Conservation (phyloP, 1,284 basidiomycete species). For the Fomitopsis schrenkii region DNA sequence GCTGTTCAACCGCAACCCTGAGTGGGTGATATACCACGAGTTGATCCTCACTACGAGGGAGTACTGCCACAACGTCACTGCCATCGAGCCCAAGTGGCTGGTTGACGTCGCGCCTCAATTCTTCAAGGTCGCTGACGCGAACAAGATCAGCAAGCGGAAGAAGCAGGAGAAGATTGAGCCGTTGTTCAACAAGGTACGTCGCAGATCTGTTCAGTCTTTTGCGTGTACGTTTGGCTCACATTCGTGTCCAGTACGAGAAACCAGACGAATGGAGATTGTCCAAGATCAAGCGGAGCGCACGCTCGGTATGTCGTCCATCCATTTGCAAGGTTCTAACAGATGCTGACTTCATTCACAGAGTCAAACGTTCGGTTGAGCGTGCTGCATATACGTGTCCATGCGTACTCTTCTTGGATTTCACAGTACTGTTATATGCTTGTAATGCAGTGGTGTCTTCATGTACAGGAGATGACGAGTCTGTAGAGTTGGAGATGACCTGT, state of each 20-base stretch:
- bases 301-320: slow-evolving; percentile 54
- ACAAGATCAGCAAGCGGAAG: slow-evolving; percentile 97
- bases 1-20: slow-evolving; percentile 90
- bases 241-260: slow-evolving; percentile 60
- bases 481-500: no score
- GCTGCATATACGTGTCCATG: background rate
- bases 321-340: background rate
- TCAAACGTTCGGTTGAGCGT: slow-evolving; percentile 70
- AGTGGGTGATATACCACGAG: slow-evolving; percentile 79
- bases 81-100: slow-evolving; percentile 98
- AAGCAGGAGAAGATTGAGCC: slow-evolving; percentile 97
- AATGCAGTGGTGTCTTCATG: no score
- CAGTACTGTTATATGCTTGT: no score
- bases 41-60: slow-evolving; percentile 76
- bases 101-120: slow-evolving; percentile 97
- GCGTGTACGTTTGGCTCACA: no score
- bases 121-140: slow-evolving; percentile 95
- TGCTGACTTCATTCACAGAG: slow-evolving; percentile 42
- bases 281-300: slow-evolving; percentile 82
- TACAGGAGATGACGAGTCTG: no score
- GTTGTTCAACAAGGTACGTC: slow-evolving; percentile 65
- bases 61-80: slow-evolving; percentile 96
- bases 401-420: background rate
- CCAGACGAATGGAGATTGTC: slow-evolving; percentile 88
- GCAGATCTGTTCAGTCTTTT: no score